Conservation (phyloP, 495 filamentous ascomycete species). For the Bacidia gigantensis region DNA sequence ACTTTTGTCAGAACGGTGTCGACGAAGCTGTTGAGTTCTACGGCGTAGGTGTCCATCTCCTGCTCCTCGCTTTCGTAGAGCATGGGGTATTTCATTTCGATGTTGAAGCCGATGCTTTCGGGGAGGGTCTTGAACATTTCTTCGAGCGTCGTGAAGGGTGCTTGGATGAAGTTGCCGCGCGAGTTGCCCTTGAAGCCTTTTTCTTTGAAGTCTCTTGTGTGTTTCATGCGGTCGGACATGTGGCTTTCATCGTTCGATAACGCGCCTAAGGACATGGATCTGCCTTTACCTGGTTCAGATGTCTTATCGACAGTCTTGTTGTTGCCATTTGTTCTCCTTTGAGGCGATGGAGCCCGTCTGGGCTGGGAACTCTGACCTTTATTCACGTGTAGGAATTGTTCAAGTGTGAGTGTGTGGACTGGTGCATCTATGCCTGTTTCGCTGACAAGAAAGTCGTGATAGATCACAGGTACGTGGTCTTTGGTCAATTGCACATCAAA, state of each 20-base stretch:
- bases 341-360: constrained; percentile 35
- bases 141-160: constrained; percentile 85
- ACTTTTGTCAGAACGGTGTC: constrained; percentile 83
- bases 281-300: constrained; percentile 23
- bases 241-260: constrained; percentile 39
- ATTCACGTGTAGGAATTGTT: constrained; percentile 85
- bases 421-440: constrained; percentile 97
- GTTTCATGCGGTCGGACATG: constrained; percentile 86
- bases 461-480: constrained; percentile 96
- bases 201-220: constrained; percentile 85
- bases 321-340: not conserved
- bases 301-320: constrained; percentile 3
- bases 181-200: constrained; percentile 93
- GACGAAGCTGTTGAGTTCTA: constrained; percentile 94
- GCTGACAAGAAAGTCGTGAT: constrained; percentile 97
- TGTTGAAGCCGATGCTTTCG: constrained; percentile 79
- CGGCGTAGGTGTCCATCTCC: constrained; percentile 93
- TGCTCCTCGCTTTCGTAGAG: constrained; percentile 84
- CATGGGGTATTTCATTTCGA: constrained; percentile 99
- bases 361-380: constrained; percentile 33
- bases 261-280: constrained; percentile 46
- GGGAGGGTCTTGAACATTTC: constrained; percentile 82
- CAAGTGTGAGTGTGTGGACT: constrained; percentile 84
- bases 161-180: constrained; percentile 85
- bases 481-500: constrained; percentile 94